Percentiles rank a stretch among this genome's conserved stretches.
Conservation (phyloP, 768 basidiomycete genomes). For the Termitomyces titanicus region DNA sequence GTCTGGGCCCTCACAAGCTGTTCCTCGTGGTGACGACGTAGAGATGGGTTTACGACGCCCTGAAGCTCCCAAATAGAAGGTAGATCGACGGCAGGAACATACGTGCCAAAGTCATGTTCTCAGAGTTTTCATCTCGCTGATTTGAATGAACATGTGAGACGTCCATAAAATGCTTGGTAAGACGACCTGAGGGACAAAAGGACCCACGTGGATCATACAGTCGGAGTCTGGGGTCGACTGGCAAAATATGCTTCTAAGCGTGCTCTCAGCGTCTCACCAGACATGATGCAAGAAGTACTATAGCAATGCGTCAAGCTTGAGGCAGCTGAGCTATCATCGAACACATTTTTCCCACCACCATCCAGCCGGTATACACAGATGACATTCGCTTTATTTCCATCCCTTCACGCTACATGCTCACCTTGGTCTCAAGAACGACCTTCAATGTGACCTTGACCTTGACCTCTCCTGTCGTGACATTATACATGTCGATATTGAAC, state of each 20-base stretch:
- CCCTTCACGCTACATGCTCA: neutral
- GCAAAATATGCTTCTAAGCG: conserved; percentile 42
- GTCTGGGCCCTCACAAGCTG: neutral
- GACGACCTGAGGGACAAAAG: too few relatives aligned
- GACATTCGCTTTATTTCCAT: neutral
- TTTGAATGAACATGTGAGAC: too few relatives aligned
- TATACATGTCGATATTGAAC: conserved; percentile 53
- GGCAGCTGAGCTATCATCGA: too few relatives aligned
- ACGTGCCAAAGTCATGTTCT: too few relatives aligned
- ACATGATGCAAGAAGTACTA: conserved; percentile 42
- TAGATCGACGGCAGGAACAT: too few relatives aligned
- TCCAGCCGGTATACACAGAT: too few relatives aligned
- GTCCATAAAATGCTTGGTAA: too few relatives aligned
- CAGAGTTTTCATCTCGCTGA: too few relatives aligned
- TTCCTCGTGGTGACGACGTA: neutral
- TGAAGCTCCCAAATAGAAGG: neutral
- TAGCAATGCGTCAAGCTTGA: too few relatives aligned
- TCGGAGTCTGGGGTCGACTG: conserved; percentile 30
- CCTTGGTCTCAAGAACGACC: conserved; percentile 38
- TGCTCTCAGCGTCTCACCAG: conserved; percentile 40
- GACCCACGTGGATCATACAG: conserved; percentile 26
- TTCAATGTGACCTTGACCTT: conserved; percentile 64
- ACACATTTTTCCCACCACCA: too few relatives aligned
- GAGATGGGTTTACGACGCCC: neutral
- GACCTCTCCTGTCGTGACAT: conserved; percentile 61